Base-by-base conservation (phyloP, 2,329 filamentous ascomycete species). In the Ascochyta pisi region DNA sequence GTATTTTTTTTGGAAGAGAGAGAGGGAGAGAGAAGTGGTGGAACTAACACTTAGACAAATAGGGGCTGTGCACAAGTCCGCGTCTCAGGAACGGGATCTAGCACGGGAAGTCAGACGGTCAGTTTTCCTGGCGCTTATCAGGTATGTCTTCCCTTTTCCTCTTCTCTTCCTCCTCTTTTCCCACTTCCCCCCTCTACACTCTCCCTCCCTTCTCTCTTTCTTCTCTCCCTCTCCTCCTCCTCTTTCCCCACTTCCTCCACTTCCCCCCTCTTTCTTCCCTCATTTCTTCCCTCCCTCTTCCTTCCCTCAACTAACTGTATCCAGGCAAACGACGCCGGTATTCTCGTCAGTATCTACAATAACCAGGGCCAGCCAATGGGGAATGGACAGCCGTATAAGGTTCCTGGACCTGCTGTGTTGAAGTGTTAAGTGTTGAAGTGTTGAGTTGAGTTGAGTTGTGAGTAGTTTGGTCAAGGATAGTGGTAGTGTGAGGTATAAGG, bases 341-440 rank as follows among this genome's bases (percentile, higher is more conserved):
- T 75, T 34, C 23, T 71, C 54, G 65, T 66, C 34, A 74, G 71
- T 16, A 37, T 74, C 31, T 74, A 74, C 41, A 62, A 46, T 8
- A 67, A 63, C 3, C 57, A 62, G 46, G 64, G 56, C 3, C 56
- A 59, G 47, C 56, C 56, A 6, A 31, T 43, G 35, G 56, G 56
- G 2, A 59, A 52, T n/a, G 56, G 56, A 13, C 65, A 67, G 62
- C 70, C 73, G 10, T 84, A 84, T 52, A 80, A 71, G 3, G 74
- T 81, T 16, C 82, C 82, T 0, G 82, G 82, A 0, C 82, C 82
- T 33, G 67, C 75, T 1, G 70, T 83, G 4, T 83, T 84, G 60
- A 78, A 69, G 35, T 84, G 82, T 67, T 83, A 40, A 50, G 22
- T 3, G 40, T 23, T 23, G 3, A n/a, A 34, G 15, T n/a, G 27